Percentiles rank a stretch among this genome's conserved stretches.
Evolutionary conservation across 768 basidiomycete species (phyloP).

Genomic region (Lentinula boryana): DNA sequence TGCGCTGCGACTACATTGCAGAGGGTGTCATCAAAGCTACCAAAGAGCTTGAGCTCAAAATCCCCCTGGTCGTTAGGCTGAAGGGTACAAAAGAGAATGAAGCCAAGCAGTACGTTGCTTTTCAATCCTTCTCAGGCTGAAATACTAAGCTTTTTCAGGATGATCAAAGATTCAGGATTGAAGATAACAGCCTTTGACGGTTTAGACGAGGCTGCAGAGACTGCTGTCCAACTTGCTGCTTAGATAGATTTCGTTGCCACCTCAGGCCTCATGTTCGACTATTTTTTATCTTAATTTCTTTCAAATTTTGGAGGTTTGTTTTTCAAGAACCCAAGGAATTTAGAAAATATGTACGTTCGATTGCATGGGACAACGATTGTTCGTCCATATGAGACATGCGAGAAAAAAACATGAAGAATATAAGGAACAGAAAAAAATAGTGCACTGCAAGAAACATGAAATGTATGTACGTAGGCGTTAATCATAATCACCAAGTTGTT

Average conservation of each 20-base stretch:
- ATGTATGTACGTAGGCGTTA: not conserved
- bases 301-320: not conserved
- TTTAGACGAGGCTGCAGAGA: conserved; percentile 85
- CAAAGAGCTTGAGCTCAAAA: conserved; percentile 76
- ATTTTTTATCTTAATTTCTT: not conserved
- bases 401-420: conserved; percentile 19
- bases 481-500: not conserved
- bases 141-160: conserved; percentile 39
- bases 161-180: conserved; percentile 89
- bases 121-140: not conserved
- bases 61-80: conserved; percentile 89
- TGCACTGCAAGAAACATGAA: not conserved
- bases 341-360: not conserved
- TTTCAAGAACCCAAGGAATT: not conserved
- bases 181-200: conserved; percentile 92
- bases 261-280: not conserved
- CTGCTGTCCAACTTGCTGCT: conserved; percentile 66
- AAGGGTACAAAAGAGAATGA: conserved; percentile 97
- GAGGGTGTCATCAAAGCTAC: conserved; percentile 99
- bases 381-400: conserved; percentile 2
- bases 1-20: conserved; percentile 98
- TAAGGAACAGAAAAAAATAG: conserved; percentile 11
- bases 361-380: not conserved
- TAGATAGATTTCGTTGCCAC: conserved; percentile 23
- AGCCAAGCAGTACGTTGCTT: conserved; percentile 76